Percentiles rank a stretch among this genome's conserved stretches.
These are phyloP conservation scores for Groenewaldozyma auringiensis DNA, from an alignment of 1,139 yeast species.

Conservation along the genomic window DNA sequence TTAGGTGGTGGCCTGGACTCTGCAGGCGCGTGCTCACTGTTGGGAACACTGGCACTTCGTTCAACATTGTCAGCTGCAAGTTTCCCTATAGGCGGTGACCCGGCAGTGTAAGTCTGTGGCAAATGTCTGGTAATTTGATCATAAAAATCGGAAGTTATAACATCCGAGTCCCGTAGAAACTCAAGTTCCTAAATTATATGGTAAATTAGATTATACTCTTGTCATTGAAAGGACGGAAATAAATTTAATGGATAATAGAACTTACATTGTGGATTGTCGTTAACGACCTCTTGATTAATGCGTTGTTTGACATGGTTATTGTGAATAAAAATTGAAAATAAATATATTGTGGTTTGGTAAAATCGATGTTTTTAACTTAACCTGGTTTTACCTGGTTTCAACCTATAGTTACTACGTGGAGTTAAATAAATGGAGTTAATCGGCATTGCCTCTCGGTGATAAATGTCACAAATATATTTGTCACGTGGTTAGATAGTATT, in stretches of 20 bases:
- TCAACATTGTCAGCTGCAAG: constrained; percentile 1
- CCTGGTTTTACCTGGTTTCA: no score
- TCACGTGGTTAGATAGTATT: no score
- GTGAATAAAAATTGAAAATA: no score
- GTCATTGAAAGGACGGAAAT: no score
- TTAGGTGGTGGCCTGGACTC: background rate
- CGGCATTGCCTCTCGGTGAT: no score
- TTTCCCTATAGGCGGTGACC: constrained; percentile 40
- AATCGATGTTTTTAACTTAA: no score
- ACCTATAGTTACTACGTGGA: no score
- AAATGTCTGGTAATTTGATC: constrained; percentile 45
- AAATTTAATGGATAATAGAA: background rate
- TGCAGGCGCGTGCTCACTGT: background rate
- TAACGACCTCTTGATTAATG: constrained; percentile 69
- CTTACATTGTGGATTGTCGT: constrained; percentile 57
- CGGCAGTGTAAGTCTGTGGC: constrained; percentile 54
- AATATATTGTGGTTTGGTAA: background rate
- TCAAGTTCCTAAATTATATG: constrained; percentile 67
- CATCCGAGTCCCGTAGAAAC: constrained; percentile 69
- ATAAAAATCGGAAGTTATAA: constrained; percentile 53
- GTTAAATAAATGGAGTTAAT: no score
- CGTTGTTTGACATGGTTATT: constrained; percentile 25
- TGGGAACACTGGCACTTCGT: background rate
- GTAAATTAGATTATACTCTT: no score
- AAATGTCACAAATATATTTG: no score